phyloP scores from a whole-genome alignment of 176 grass and related monocot genomes.

The Raddia distichophylla region DNA sequence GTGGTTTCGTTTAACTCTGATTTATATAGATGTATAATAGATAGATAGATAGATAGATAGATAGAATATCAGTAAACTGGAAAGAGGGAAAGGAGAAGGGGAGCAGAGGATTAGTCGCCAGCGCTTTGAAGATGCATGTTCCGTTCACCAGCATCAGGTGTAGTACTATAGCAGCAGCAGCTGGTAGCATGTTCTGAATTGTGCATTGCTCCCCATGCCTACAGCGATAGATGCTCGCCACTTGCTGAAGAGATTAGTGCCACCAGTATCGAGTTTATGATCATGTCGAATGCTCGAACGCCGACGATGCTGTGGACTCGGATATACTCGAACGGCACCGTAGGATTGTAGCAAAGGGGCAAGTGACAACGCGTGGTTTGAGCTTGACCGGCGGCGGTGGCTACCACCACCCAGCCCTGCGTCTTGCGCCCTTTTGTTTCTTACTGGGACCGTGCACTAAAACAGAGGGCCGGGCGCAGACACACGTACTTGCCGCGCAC shows the following conservation, averaged over 20 bases:
- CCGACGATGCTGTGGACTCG: not conserved
- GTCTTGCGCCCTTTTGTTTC: slow-evolving; percentile 15
- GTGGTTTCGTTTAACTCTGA: too few species aligned
- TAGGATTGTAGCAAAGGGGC: not conserved
- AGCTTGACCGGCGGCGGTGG: not conserved
- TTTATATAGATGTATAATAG: too few species aligned
- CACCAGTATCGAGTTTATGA: not conserved
- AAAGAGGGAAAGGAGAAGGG: not conserved
- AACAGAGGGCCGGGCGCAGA: not conserved
- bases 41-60: too few species aligned
- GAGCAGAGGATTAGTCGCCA: not conserved
- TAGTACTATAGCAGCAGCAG: not conserved
- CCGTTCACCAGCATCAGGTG: not conserved
- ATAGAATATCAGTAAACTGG: not conserved
- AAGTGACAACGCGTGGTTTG: not conserved
- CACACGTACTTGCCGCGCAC: slow-evolving; percentile 46
- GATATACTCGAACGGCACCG: not conserved
- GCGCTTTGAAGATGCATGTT: slow-evolving; percentile 4
- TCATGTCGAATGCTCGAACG: not conserved
- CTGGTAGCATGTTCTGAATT: not conserved
- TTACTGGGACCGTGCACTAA: slow-evolving; percentile 31
- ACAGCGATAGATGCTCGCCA: slow-evolving; percentile 34
- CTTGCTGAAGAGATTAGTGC: not conserved
- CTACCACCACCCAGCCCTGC: not conserved
- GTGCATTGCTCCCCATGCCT: not conserved